Base-by-base conservation (phyloP, 306 rosid genomes). In the Coriaria nepalensis region DNA sequence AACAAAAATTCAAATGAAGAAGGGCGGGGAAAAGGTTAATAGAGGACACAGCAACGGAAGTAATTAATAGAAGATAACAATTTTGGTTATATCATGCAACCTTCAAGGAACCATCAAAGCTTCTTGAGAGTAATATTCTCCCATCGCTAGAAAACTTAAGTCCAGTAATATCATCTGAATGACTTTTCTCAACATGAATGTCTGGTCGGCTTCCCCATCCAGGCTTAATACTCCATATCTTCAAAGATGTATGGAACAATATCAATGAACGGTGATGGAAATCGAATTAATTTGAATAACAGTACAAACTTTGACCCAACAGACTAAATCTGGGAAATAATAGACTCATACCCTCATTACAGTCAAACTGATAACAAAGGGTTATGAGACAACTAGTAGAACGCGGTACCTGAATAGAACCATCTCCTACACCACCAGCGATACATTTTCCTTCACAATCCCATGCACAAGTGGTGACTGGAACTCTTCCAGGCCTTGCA, bases 201-300 rank as follows among this genome's bases (percentile, higher is more conserved):
- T 88, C 97, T 45, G 97, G 97, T 57, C 97, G 67, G 66, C 97
- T 88, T 59, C 95, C 97, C 93, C 97, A 88, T 37, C 97, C 97
- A 39, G 93, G 82, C 69, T 88, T 88, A 53, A 83, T 71, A 66
- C 52, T 81, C 95, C 93, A 88, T 70, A 81, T 60, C 95, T 88
- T 69, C 36, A 67, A 41, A 57, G 11, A 72, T 48, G 50, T 4
- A 53, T 14, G 29, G 50, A 43, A 52, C 43, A 39, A 71, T 40
- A 37, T 14, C 8, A 29, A 53, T 4, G 14, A n/a, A 15, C 12
- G 10, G 35, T 51, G 59, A 33, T 42, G 36, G 12, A 47, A 54
- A 42, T 9, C 5, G 2, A 2, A 33, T 60, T n/a, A 33, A 32
- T 32, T 55, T 39, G 35, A 41, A 52, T 43, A 56, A 42, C 45